phyloP scores from a whole-genome alignment of 2,329 filamentous ascomycete genomes.

The Talaromyces pinophilus region DNA sequence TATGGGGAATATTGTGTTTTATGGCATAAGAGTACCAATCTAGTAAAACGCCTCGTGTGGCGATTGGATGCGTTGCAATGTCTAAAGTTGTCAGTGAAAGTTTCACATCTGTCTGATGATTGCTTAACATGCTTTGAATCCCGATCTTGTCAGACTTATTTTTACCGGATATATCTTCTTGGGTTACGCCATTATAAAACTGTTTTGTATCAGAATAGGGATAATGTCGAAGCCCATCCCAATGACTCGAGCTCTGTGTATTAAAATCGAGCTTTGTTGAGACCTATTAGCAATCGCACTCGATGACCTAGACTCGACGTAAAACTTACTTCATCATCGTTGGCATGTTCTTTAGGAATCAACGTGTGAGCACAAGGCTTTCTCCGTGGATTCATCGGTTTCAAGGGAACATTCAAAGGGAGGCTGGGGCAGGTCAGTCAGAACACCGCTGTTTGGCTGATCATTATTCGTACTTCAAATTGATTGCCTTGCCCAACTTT shows the following conservation, averaged over 20 bases:
- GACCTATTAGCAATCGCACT: too few species aligned
- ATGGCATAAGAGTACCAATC: conserved; percentile 26
- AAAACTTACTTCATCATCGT: conserved; percentile 28
- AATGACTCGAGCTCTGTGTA: conserved; percentile 24
- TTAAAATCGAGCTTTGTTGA: conserved; percentile 21
- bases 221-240: conserved; percentile 27
- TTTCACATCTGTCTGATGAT: background rate
- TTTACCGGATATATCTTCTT: conserved; percentile 26
- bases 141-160: conserved; percentile 23
- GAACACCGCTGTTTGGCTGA: too few species aligned
- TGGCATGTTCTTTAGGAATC: conserved; percentile 27
- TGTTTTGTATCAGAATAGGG: conserved; percentile 24
- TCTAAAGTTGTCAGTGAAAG: conserved; percentile 11
- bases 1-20: conserved; percentile 15
- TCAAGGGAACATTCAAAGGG: conserved; percentile 23
- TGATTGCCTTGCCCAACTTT: conserved; percentile 19
- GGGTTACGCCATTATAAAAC: conserved; percentile 26
- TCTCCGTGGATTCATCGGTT: conserved; percentile 25
- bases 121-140: conserved; percentile 23
- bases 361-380: conserved; percentile 27
- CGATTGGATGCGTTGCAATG: conserved; percentile 23
- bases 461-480: conserved; percentile 18
- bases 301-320: too few species aligned
- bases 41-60: conserved; percentile 25
- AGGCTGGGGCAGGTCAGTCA: conserved; percentile 1